Base-by-base conservation (phyloP, 1,284 basidiomycete genomes). In the Phellinidium pouzarii region DNA sequence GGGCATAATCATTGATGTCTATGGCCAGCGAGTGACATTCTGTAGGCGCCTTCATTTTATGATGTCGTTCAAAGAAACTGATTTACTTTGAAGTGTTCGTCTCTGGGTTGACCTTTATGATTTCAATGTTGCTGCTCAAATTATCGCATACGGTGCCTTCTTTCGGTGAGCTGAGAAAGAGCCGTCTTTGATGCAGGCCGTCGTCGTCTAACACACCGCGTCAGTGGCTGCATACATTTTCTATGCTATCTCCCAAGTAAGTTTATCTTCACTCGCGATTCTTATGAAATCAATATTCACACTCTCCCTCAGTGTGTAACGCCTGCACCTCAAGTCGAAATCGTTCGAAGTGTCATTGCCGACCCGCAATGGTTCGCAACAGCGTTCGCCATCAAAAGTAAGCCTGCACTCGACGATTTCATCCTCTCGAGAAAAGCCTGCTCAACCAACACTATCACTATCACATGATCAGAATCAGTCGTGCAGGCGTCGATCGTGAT, bases 401-500 rank as follows among this genome's bases (percentile, higher is more conserved):
- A 50, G 56, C 31, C 27, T 3, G 7, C 6, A 11, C 31, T 14
- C 12, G 14, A 34, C 11, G 2, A 8, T 37, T 23, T 44, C n/a
- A 17, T 37, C 27, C 48, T 47, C 22, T 44, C 29, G 51, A 51
- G 25, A 44, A 25, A 38, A 25, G 14, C 23, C 8, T 26, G 27
- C 17, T 51, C 44, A n/a, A n/a, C n/a, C n/a, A n/a, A n/a, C n/a
- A n/a, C n/a, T n/a, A n/a, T n/a, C n/a, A n/a, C n/a, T n/a, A n/a
- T n/a, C n/a, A n/a, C 2, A 9, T 48, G 23, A 14, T 20, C 41
- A 59, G 65, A 74, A 65, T 68, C 66, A 22, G 67, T 72, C 31
- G 69, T 73, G 0, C 72, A 74, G 58, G 72, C 68, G 5, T 72
- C 69, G 11, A 71, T 73, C 44, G 71, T 73, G 23, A 73, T 74